Conservation (phyloP, 257 asterid species). For the Solanum ossicruentum region DNA sequence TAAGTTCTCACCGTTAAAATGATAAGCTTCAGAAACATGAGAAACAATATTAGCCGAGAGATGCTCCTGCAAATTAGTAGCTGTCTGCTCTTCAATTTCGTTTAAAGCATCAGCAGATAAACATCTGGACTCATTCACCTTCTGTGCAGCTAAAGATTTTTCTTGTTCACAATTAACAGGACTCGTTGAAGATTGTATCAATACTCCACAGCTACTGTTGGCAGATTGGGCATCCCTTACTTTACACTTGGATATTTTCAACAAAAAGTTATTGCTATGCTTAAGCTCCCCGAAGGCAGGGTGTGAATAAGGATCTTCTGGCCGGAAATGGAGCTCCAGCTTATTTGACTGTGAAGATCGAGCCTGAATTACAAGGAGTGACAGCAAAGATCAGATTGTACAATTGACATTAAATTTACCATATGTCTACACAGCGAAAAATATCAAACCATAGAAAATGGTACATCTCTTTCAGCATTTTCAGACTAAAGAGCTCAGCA, state of each 20-base stretch:
- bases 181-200: constrained; percentile 12
- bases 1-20: constrained; percentile 50
- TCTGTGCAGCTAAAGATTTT: constrained; percentile 14
- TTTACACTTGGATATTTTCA: constrained; percentile 54
- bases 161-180: constrained; percentile 16
- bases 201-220: constrained; percentile 4
- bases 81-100: constrained; percentile 29
- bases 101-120: constrained; percentile 15
- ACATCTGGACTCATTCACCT: constrained; percentile 13
- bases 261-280: constrained; percentile 43
- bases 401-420: background rate
- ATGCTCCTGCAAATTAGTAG: background rate
- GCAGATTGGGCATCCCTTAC: constrained; percentile 11
- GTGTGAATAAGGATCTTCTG: constrained; percentile 95
- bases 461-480: background rate
- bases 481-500: background rate
- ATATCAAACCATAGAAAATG: background rate
- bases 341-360: constrained; percentile 51
- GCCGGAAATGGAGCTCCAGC: constrained; percentile 77
- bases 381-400: background rate
- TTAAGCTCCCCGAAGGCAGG: constrained; percentile 67
- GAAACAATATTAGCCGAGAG: constrained; percentile 4
- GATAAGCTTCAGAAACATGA: constrained; percentile 32
- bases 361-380: constrained; percentile 23
- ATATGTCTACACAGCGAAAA: background rate